Evolutionary conservation across 768 basidiomycete species (phyloP).

Genomic region (Russula sp.): DNA sequence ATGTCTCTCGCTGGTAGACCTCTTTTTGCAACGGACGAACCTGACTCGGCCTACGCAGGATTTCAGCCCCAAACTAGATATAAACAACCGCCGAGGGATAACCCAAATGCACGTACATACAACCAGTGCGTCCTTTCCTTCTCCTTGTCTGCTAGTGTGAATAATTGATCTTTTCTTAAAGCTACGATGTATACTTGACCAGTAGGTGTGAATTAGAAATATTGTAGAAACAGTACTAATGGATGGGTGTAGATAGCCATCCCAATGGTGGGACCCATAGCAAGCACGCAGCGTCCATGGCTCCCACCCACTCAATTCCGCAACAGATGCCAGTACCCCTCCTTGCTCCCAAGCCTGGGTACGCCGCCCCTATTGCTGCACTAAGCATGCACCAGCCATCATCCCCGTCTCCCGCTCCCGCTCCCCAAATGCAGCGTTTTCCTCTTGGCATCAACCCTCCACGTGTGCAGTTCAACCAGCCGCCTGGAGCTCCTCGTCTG

Average conservation of each 20-base stretch:
- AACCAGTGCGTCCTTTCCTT: conserved; percentile 49
- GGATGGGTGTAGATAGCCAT: conserved; percentile 41
- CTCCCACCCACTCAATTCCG: conserved; percentile 5
- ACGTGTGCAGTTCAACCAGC: conserved; percentile 23
- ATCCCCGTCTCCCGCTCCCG: conserved; percentile 30
- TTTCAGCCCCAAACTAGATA: conserved; percentile 40
- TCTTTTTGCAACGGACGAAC: conserved; percentile 64
- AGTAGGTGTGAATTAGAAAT: conserved; percentile 44
- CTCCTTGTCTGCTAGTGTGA: conserved; percentile 8
- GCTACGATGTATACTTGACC: conserved; percentile 59
- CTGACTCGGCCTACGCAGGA: conserved; percentile 52
- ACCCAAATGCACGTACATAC: conserved; percentile 54
- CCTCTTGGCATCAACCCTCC: conserved; percentile 33
- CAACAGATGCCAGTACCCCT: conserved; percentile 37
- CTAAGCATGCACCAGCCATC: conserved; percentile 53
- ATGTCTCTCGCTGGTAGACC: conserved; percentile 53
- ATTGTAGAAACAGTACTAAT: conserved; percentile 47
- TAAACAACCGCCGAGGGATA: conserved; percentile 33
- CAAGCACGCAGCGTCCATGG: conserved; percentile 21
- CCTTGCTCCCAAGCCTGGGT: conserved; percentile 68
- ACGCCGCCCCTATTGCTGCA: conserved; percentile 62
- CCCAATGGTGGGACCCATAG: conserved; percentile 39
- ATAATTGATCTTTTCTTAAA: conserved; percentile 28
- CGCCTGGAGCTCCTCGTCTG: conserved; percentile 25
- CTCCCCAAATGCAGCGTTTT: conserved; percentile 23